Conservation (phyloP, 2,329 filamentous ascomycete genomes). For the Cadophora gregata region DNA sequence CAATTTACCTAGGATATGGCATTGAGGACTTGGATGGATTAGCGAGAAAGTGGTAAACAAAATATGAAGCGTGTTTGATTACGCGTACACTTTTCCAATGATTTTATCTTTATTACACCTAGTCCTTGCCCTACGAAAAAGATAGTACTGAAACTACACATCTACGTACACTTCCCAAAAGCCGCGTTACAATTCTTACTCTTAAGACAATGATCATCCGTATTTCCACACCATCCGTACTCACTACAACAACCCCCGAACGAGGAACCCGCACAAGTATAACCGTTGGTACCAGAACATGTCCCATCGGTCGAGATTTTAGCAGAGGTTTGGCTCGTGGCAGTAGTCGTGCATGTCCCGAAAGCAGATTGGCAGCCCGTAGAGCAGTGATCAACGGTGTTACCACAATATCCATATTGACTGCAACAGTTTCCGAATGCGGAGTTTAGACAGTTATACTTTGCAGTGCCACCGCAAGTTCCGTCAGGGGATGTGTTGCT, state of each 20-base stretch:
- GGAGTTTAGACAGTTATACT: background rate
- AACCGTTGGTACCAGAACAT: background rate
- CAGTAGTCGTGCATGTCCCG: background rate
- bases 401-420: background rate
- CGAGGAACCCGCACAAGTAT: background rate
- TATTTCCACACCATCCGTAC: background rate
- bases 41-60: no score
- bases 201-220: background rate
- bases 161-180: background rate
- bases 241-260: background rate
- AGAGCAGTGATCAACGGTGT: background rate
- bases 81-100: no score
- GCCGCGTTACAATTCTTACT: background rate
- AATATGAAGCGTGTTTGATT: no score
- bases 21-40: no score
- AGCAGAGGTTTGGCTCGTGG: background rate
- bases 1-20: no score
- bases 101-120: no score
- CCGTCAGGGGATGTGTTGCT: background rate
- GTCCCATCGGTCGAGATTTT: background rate
- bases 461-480: background rate
- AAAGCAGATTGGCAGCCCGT: background rate
- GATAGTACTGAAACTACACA: no score
- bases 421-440: background rate
- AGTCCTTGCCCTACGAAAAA: no score